These are phyloP conservation scores for Sclerotinia spermophila DNA, from an alignment of 2,329 filamentous ascomycete genomes.

Conservation along the genomic window DNA sequence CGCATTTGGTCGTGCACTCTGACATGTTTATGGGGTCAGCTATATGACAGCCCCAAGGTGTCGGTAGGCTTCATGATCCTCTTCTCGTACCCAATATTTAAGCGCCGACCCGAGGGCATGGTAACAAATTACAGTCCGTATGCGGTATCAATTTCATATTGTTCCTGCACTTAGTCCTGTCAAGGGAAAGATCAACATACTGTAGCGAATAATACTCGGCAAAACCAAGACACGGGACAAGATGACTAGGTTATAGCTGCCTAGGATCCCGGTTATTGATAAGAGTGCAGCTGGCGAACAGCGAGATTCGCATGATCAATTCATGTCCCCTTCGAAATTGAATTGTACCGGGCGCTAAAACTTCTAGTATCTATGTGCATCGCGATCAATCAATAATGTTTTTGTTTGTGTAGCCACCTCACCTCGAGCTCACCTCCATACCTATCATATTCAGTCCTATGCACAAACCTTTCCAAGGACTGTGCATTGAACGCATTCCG, in stretches of 20 bases:
- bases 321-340: neutral
- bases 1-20: neutral
- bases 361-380: neutral
- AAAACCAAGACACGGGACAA: neutral
- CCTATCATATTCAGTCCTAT: neutral
- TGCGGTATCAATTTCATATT: neutral
- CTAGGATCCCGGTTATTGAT: no score
- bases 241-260: neutral
- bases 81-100: neutral
- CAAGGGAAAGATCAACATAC: neutral
- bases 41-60: neutral
- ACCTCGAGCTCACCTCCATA: no score
- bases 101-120: neutral
- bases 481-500: neutral
- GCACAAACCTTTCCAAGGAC: no score
- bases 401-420: no score
- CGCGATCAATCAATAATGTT: no score
- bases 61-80: neutral
- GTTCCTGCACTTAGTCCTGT: neutral
- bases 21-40: neutral
- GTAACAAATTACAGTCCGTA: neutral
- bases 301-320: neutral
- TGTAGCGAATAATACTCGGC: neutral
- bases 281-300: neutral
- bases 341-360: neutral